A percentile compares a stretch with the other conserved stretches of the same genome.
Evolutionary conservation across 352 stramenopile genomes (phyloP).

Genomic region (Phytophthora pinifolia): DNA sequence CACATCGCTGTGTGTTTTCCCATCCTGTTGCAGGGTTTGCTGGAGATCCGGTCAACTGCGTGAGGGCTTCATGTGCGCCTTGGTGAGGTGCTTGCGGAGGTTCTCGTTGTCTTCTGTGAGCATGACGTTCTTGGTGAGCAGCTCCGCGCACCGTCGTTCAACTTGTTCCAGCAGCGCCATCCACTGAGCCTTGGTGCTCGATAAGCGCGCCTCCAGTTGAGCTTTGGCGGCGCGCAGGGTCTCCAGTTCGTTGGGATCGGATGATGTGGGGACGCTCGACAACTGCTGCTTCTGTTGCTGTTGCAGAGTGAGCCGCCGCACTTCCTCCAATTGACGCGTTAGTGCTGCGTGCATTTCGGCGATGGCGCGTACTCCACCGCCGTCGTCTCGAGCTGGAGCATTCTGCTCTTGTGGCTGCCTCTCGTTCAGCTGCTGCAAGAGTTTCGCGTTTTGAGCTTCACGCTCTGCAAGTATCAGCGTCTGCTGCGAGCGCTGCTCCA

Average conservation of each 20-base stretch:
- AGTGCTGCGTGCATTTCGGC: slow-evolving; percentile 45
- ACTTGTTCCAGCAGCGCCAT: slow-evolving; percentile 46
- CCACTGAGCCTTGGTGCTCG: slow-evolving; percentile 43
- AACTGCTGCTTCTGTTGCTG: slow-evolving; percentile 12
- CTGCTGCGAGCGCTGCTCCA: slow-evolving; percentile 23
- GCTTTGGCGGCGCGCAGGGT: slow-evolving; percentile 30
- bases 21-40: neutral
- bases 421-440: slow-evolving; percentile 10
- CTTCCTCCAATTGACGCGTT: slow-evolving; percentile 43
- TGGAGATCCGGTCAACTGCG: slow-evolving; percentile 3
- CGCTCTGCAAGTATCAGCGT: slow-evolving; percentile 22
- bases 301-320: slow-evolving; percentile 32
- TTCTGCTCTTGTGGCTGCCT: neutral
- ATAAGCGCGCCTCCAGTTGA: slow-evolving; percentile 41
- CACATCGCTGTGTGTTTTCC: slow-evolving; percentile 19
- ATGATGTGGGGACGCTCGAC: neutral
- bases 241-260: slow-evolving; percentile 13
- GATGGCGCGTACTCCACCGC: slow-evolving; percentile 21
- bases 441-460: slow-evolving; percentile 15
- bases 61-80: slow-evolving; percentile 7
- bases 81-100: slow-evolving; percentile 41
- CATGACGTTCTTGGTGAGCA: slow-evolving; percentile 78
- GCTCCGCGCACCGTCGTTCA: slow-evolving; percentile 54
- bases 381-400: slow-evolving; percentile 3
- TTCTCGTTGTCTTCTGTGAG: slow-evolving; percentile 60